Conservation (phyloP, 148 eudicot genomes). For the Gaultheria prostrata region DNA sequence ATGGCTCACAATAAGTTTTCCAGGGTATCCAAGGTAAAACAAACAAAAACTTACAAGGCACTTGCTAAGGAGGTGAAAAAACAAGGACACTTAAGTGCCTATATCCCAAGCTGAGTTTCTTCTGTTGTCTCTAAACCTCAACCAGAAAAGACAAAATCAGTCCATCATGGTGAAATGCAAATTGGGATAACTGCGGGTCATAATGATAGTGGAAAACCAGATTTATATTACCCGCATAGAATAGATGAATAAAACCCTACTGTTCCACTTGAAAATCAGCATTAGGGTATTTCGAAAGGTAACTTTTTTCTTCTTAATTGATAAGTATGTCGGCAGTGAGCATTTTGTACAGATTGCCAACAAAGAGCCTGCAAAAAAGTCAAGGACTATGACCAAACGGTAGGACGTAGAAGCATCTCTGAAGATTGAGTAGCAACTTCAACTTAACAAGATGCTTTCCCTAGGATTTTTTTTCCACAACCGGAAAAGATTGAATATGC, state of each 20-base stretch:
- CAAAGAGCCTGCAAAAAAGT: not conserved
- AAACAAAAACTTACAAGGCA: slow-evolving; percentile 39
- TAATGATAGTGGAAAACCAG: not conserved
- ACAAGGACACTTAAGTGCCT: slow-evolving; percentile 35
- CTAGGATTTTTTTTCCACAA: not conserved
- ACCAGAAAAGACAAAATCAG: slow-evolving; percentile 37
- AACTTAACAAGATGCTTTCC: not conserved
- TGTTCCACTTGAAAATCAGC: not conserved
- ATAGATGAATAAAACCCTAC: not conserved
- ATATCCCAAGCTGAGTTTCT: slow-evolving; percentile 45
- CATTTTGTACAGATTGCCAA: not conserved
- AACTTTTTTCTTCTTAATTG: not conserved
- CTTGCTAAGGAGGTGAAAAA: slow-evolving; percentile 29
- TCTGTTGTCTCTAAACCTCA: slow-evolving; percentile 40
- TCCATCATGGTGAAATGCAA: slow-evolving; percentile 8
- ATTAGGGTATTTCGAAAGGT: not conserved
- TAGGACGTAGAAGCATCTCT: not conserved
- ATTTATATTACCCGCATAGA: not conserved
- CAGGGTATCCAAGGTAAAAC: slow-evolving; percentile 12
- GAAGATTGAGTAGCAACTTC: not conserved
- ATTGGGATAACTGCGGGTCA: not conserved
- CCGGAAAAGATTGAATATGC: not conserved
- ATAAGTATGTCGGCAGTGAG: not conserved
- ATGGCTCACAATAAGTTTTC: slow-evolving; percentile 20
- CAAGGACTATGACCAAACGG: not conserved